These are phyloP conservation scores for Iodosphaeria phyllophila DNA, from an alignment of 2,329 filamentous ascomycete species.

Conservation along the genomic window DNA sequence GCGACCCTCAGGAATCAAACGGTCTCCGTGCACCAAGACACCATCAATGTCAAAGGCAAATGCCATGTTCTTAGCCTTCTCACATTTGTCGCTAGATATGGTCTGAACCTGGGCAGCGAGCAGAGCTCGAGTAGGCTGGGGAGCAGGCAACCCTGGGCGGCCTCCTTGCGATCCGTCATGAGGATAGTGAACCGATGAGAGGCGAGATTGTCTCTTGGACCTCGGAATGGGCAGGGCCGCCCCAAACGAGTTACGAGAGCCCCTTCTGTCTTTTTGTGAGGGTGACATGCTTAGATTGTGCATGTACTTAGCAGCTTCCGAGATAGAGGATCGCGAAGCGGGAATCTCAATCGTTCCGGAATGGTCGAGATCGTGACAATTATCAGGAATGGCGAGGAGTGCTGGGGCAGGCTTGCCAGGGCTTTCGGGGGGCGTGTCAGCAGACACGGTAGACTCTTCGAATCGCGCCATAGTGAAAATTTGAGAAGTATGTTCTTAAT, in stretches of 20 bases:
- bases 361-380: too few species aligned
- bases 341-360: conserved; percentile 48
- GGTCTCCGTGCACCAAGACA: conserved; percentile 55
- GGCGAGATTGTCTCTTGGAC: conserved; percentile 47
- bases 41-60: conserved; percentile 70
- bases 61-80: conserved; percentile 58
- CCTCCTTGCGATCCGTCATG: conserved; percentile 24
- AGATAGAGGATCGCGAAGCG: conserved; percentile 46
- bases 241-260: conserved; percentile 61
- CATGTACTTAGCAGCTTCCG: conserved; percentile 52
- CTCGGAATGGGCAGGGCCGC: conserved; percentile 54
- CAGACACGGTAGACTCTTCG: neutral
- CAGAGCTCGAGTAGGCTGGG: conserved; percentile 46
- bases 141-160: conserved; percentile 36
- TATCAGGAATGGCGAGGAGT: conserved; percentile 22
- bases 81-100: conserved; percentile 44
- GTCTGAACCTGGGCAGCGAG: conserved; percentile 54
- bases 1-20: conserved; percentile 48
- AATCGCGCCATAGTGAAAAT: too few species aligned
- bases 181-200: conserved; percentile 36
- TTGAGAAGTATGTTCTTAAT: too few species aligned
- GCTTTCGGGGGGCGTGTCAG: neutral
- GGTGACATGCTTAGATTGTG: conserved; percentile 51
- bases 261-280: conserved; percentile 46
- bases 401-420: conserved; percentile 11